Conservation (phyloP, 257 asterid genomes). For the Nicotiana tabacum region DNA sequence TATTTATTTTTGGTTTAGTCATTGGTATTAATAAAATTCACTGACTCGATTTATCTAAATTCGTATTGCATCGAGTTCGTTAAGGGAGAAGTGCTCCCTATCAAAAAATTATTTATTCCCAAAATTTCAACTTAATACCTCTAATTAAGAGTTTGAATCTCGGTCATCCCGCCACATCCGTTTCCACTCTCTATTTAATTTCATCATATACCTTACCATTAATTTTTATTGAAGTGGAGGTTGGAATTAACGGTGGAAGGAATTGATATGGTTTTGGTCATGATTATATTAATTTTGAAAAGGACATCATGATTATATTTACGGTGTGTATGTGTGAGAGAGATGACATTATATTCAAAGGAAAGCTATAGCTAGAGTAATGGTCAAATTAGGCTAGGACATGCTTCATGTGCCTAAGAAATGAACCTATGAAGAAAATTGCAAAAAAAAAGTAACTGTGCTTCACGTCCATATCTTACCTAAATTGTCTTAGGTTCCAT, state of each 20-base stretch:
- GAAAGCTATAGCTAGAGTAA: slow-evolving; percentile 1
- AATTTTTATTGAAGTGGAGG: background rate
- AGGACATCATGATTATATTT: slow-evolving; percentile 7
- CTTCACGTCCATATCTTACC: background rate
- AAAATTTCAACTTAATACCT: too few relatives aligned
- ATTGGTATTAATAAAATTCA: too few relatives aligned
- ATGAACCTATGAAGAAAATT: background rate
- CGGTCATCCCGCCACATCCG: too few relatives aligned
- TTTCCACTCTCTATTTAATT: too few relatives aligned
- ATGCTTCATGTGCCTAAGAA: slow-evolving; percentile 12
- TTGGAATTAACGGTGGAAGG: background rate
- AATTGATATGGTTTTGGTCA: background rate
- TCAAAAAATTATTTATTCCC: too few relatives aligned
- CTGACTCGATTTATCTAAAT: too few relatives aligned
- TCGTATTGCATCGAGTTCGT: too few relatives aligned
- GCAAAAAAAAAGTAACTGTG: background rate
- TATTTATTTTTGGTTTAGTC: too few relatives aligned
- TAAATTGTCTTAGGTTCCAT: background rate
- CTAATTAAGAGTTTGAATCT: too few relatives aligned
- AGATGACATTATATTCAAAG: background rate
- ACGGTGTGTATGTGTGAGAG: background rate
- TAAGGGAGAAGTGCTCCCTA: too few relatives aligned
- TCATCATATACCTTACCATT: background rate
- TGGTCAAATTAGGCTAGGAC: slow-evolving; percentile 2
- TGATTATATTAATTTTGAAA: background rate